Conservation (phyloP, 2,329 filamentous ascomycete genomes). For the Xylaria hypoxylon region DNA sequence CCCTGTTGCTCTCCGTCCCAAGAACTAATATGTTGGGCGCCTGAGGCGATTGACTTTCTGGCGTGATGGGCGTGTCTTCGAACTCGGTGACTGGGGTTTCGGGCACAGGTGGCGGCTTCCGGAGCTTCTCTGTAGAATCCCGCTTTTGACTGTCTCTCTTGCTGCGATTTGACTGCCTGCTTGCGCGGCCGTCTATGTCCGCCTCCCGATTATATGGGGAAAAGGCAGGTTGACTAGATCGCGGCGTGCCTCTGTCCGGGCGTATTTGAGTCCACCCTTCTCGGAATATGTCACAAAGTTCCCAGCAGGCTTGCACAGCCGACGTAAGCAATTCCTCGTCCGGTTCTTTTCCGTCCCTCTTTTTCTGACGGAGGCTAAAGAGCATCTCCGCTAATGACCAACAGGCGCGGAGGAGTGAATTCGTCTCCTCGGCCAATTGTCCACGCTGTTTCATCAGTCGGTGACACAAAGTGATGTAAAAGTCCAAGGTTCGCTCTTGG, state of each 20-base stretch:
- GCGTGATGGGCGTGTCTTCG: constrained; percentile 87
- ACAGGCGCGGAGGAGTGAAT: constrained; percentile 84
- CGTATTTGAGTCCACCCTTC: constrained; percentile 91
- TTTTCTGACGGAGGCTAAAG: constrained; percentile 87
- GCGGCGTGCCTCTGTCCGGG: constrained; percentile 85
- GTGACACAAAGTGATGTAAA: constrained; percentile 94
- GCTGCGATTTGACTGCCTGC: constrained; percentile 64
- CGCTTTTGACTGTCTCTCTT: constrained; percentile 67
- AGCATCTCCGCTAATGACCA: constrained; percentile 94
- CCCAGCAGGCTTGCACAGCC: constrained; percentile 93
- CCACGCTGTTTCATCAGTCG: constrained; percentile 94
- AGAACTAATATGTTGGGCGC: constrained; percentile 91
- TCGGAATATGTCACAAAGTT: constrained; percentile 91
- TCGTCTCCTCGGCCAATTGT: constrained; percentile 82
- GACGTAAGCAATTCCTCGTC: constrained; percentile 89
- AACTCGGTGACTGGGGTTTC: constrained; percentile 97
- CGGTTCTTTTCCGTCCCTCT: constrained; percentile 75
- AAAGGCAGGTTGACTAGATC: constrained; percentile 82
- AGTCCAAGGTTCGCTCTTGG: constrained; percentile 88
- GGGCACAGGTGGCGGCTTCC: constrained; percentile 67
- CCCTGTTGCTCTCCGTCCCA: constrained; percentile 73
- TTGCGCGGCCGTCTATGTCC: constrained; percentile 60
- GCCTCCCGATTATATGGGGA: constrained; percentile 63
- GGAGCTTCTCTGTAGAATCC: constrained; percentile 61
- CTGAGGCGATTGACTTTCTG: constrained; percentile 78